Conservation (phyloP, 768 basidiomycete genomes). For the Boletus rex-veris region DNA sequence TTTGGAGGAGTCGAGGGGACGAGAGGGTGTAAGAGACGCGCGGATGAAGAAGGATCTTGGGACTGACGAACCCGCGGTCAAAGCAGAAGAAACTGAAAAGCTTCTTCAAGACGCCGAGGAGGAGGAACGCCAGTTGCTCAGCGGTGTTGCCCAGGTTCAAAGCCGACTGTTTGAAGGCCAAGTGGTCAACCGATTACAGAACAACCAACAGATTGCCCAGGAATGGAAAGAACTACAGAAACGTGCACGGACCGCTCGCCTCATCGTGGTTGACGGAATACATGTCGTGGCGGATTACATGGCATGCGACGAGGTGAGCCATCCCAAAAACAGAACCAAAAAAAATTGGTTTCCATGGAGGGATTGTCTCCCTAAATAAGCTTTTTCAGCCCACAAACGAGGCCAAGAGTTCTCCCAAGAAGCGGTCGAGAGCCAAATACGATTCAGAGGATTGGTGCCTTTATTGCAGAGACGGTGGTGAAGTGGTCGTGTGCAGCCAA, state of each 20-base stretch:
- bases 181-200: slow-evolving; percentile 32
- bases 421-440: slow-evolving; percentile 35
- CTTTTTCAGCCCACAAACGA: slow-evolving; percentile 12
- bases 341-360: not conserved
- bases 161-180: slow-evolving; percentile 58
- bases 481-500: slow-evolving; percentile 42
- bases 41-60: slow-evolving; percentile 42
- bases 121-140: slow-evolving; percentile 49
- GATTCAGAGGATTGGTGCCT: slow-evolving; percentile 60
- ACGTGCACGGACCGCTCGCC: slow-evolving; percentile 39
- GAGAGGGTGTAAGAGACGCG: slow-evolving; percentile 42
- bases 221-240: slow-evolving; percentile 49
- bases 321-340: slow-evolving; percentile 8
- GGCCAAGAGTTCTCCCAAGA: slow-evolving; percentile 22
- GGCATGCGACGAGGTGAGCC: slow-evolving; percentile 28
- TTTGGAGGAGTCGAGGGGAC: slow-evolving; percentile 41
- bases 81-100: slow-evolving; percentile 23
- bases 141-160: slow-evolving; percentile 56
- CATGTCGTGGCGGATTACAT: slow-evolving; percentile 31
- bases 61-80: slow-evolving; percentile 1
- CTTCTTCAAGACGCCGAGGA: slow-evolving; percentile 46
- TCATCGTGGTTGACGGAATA: slow-evolving; percentile 38
- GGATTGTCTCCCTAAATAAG: slow-evolving; percentile 2
- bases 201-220: slow-evolving; percentile 41
- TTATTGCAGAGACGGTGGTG: slow-evolving; percentile 57